Base-by-base conservation (phyloP, 805 yeast genomes). In the Kluyveromyces lactis region DNA sequence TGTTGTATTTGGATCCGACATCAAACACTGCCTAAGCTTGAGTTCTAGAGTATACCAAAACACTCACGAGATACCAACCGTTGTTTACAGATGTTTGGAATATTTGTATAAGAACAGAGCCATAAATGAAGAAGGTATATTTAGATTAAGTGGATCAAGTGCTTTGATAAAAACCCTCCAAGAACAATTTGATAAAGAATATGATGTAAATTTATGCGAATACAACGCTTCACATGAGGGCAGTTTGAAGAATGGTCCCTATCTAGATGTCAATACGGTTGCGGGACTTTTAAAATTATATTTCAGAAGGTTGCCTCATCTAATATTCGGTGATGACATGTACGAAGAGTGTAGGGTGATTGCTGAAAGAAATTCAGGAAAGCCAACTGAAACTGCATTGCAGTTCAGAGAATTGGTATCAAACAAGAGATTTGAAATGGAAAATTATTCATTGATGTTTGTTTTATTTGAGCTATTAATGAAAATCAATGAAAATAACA, bases 71-170 rank as follows among this genome's bases (percentile, higher is more conserved):
- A 61, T 66, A 15, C 97, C 98, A 1, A 77, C 87, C 30, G 78
- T 90, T 6, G 75, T 86, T 13, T 82, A 66, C 50, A 64, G 95
- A 43, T 86, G 95, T 53, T 53, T 89, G 26, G 81, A 76, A 41
- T 84, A 72, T 48, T 66, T 90, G 36, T 69, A 71, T 36, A 70
- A 67, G 28, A 72, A 79, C 18, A 77, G 80, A 17, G 95, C 95
- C 0, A 67, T 80, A n/a, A 73, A 73, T 45, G 92, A 86, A 58
- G 95, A 87, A 53, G 98, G 98, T 9, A 75, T 90, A 2, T 92
- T 92, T 66, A 70, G 98, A 45, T 66, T 87, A 42, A 85, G 89
- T 60, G 97, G 97, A 3, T 85, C 95, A 27, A 82, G 87, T 41
- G 72, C 86, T 1, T 71, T 81, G 38, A 86, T 85, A 29, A 75